Evolutionary conservation across 805 yeast species (phyloP).

Genomic region (Zygotorulaspora florentina): DNA sequence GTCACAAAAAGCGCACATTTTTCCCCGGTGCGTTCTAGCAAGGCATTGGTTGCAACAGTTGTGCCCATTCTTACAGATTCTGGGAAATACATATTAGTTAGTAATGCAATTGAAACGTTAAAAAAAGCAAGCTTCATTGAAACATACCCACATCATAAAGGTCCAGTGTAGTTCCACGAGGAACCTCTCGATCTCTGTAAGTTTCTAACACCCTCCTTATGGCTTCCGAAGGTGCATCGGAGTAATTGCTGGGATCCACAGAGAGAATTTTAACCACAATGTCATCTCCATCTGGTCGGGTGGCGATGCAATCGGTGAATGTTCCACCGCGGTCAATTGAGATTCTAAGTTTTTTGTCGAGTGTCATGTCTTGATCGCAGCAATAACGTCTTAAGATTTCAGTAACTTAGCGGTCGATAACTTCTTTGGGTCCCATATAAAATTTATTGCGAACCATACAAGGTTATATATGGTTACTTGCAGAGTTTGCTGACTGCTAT

Average conservation of each 20-base stretch:
- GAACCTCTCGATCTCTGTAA: conserved; percentile 49
- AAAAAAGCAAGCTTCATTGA: neutral
- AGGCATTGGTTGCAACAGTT: conserved; percentile 91
- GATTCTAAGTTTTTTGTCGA: conserved; percentile 36
- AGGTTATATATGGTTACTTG: conserved; percentile 1
- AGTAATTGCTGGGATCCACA: conserved; percentile 81
- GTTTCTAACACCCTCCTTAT: conserved; percentile 70
- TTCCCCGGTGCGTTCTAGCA: conserved; percentile 88
- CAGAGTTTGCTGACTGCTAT: neutral
- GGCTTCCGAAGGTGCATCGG: conserved; percentile 90
- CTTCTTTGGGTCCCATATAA: neutral
- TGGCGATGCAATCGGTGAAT: conserved; percentile 70
- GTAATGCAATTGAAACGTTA: neutral
- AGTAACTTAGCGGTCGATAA: no score
- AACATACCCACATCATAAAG: conserved; percentile 57
- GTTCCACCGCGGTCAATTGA: conserved; percentile 78
- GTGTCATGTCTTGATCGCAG: conserved; percentile 1
- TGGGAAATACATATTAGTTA: neutral
- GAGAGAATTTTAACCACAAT: conserved; percentile 72
- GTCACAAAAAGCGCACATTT: conserved; percentile 80
- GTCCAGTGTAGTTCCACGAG: conserved; percentile 57
- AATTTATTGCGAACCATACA: neutral
- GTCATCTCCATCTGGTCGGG: conserved; percentile 49
- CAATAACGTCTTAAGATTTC: no score
- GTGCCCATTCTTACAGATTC: conserved; percentile 72